Percentiles rank a stretch among this genome's conserved stretches.
Conservation (phyloP, 2,329 filamentous ascomycete species). For the Cadophora sp. region DNA sequence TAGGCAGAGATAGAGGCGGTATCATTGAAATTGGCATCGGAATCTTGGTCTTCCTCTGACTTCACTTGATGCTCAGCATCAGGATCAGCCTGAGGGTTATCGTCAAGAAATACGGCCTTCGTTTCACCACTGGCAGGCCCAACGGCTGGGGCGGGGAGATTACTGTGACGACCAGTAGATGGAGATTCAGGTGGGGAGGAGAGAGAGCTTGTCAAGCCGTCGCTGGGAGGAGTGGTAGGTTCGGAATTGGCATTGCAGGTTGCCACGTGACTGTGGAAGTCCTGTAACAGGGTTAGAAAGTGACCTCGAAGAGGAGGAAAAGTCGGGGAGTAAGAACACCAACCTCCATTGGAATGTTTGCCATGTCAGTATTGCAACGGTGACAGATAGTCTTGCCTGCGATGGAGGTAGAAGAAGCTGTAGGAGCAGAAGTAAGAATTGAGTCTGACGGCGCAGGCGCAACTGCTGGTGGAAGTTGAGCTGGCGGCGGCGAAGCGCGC, state of each 20-base stretch:
- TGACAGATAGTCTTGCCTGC: conserved; percentile 25
- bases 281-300: conserved; percentile 39
- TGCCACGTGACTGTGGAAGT: conserved; percentile 42
- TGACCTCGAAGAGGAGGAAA: conserved; percentile 2
- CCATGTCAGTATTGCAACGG: conserved; percentile 23
- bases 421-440: conserved; percentile 22
- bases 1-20: conserved; percentile 2
- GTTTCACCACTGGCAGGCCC: background rate
- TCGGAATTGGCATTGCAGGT: conserved; percentile 32
- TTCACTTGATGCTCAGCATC: conserved; percentile 1
- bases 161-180: conserved; percentile 8
- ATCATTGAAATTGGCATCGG: background rate
- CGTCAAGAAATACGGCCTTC: background rate
- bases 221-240: conserved; percentile 29
- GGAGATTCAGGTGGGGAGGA: conserved; percentile 33
- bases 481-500: conserved; percentile 13
- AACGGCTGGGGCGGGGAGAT: background rate
- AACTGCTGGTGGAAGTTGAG: conserved; percentile 3
- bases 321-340: background rate
- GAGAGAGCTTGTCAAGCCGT: conserved; percentile 34
- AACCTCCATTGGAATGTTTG: conserved; percentile 15
- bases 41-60: background rate
- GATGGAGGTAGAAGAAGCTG: conserved; percentile 21
- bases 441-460: conserved; percentile 12
- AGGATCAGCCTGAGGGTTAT: background rate